These are phyloP conservation scores for Ecytonucleospora hepatopenaei DNA, from an alignment of 371 early-diverging fungal genomes.

Conservation along the genomic window DNA sequence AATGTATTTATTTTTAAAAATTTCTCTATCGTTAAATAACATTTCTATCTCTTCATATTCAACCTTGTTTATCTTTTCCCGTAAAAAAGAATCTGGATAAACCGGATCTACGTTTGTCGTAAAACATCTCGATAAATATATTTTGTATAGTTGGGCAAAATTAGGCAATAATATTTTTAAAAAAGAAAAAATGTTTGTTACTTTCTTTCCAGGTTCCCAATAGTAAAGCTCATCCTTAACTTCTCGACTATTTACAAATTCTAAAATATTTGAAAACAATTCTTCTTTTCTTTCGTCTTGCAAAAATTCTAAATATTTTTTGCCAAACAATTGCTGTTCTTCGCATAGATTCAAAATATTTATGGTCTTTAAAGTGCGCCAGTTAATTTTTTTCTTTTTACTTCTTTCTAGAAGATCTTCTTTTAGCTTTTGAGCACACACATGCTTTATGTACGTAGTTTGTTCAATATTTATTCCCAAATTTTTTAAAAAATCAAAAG, in stretches of 20 bases:
- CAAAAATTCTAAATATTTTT: no score
- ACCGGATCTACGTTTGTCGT: neutral
- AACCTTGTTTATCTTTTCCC: neutral
- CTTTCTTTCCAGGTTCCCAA: conserved; percentile 37
- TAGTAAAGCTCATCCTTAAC: conserved; percentile 32
- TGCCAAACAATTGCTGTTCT: no score
- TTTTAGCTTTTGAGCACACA: no score
- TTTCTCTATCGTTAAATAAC: conserved; percentile 21
- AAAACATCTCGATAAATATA: conserved; percentile 21
- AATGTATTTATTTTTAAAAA: conserved; percentile 9
- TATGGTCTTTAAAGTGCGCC: no score
- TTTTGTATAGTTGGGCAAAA: conserved; percentile 28
- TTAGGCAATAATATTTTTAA: conserved; percentile 35
- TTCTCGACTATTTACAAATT: conserved; percentile 17
- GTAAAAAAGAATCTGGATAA: neutral
- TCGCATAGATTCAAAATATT: no score
- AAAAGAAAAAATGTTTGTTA: conserved; percentile 21
- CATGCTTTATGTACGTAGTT: no score
- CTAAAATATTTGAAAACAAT: conserved; percentile 18
- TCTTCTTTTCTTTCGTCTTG: conserved; percentile 14
- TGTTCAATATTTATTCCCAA: no score
- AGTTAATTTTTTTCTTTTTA: no score
- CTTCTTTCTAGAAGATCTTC: no score
- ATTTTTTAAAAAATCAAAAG: no score
- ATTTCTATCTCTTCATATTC: conserved; percentile 14